Evolutionary conservation across 176 grass and related monocot genomes (phyloP).

Genomic region (Tuctoria greenei): DNA sequence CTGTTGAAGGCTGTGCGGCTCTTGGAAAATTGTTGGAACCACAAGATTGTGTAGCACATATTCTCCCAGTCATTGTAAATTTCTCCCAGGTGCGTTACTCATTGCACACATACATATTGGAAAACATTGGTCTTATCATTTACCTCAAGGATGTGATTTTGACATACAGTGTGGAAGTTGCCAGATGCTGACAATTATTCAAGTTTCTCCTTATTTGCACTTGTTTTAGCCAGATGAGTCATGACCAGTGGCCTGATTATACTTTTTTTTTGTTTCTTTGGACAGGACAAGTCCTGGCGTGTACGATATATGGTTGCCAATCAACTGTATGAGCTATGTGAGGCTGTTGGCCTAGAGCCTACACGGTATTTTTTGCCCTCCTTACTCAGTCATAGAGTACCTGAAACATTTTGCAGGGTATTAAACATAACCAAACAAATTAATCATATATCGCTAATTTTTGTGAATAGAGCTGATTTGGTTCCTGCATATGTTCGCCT

Average conservation of each 20-base stretch:
- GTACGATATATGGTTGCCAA: conserved; percentile 98
- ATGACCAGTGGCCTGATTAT: background rate
- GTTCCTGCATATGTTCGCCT: conserved; percentile 90
- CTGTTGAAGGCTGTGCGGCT: conserved; percentile 93
- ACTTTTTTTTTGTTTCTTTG: background rate
- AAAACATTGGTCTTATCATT: background rate
- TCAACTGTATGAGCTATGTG: conserved; percentile 90
- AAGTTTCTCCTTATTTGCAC: conserved; percentile 8
- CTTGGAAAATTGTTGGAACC: conserved; percentile 94
- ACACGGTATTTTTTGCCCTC: conserved; percentile 49
- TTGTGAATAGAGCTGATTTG: conserved; percentile 61
- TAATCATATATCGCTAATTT: conserved; percentile 21
- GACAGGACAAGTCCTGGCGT: conserved; percentile 97
- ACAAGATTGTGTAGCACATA: conserved; percentile 83
- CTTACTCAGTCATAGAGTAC: background rate
- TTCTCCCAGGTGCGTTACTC: conserved; percentile 69
- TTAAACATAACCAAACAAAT: background rate
- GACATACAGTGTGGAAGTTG: background rate
- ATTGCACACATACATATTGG: background rate
- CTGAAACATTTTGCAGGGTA: background rate
- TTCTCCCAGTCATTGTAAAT: conserved; percentile 90
- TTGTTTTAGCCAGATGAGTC: background rate
- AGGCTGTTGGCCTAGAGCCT: conserved; percentile 80
- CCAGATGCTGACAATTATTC: conserved; percentile 3
- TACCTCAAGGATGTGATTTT: background rate